A percentile compares a stretch with the other conserved stretches of the same genome.
phyloP scores from a whole-genome alignment of 108 stramenopile species.

The Skeletonema potamos region DNA sequence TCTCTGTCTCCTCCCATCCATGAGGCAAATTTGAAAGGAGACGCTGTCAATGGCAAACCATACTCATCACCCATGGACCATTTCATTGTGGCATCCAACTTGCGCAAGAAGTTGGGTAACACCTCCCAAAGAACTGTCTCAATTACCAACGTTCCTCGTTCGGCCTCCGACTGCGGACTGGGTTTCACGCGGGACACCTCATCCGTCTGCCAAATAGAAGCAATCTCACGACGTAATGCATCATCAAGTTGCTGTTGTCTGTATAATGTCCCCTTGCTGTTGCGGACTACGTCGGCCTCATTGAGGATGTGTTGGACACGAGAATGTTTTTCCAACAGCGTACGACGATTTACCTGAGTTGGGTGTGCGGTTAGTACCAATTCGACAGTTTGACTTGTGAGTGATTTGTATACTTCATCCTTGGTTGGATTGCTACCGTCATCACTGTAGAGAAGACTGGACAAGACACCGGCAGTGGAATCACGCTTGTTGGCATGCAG shows the following conservation, averaged over 20 bases:
- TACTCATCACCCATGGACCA: conserved; percentile 53
- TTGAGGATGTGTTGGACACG: conserved; percentile 71
- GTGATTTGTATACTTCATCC: conserved; percentile 73
- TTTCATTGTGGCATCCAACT: conserved; percentile 83
- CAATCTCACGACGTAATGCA: conserved; percentile 71
- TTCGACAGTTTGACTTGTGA: conserved; percentile 86
- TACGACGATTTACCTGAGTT: conserved; percentile 96
- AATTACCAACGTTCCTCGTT: conserved; percentile 89
- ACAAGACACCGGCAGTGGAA: conserved; percentile 69
- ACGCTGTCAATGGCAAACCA: conserved; percentile 76
- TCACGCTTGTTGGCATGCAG: conserved; percentile 36
- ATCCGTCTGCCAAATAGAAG: conserved; percentile 84
- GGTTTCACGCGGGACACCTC: conserved; percentile 92
- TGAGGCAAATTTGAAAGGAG: conserved; percentile 88
- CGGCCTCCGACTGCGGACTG: conserved; percentile 91
- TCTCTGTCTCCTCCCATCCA: conserved; percentile 99
- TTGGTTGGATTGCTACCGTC: conserved; percentile 23
- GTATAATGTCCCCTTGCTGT: conserved; percentile 39
- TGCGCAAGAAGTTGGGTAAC: conserved; percentile 84
- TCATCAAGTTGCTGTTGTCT: conserved; percentile 57
- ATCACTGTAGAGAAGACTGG: conserved; percentile 49
- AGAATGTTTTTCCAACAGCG: conserved; percentile 81
- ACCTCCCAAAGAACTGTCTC: conserved; percentile 97
- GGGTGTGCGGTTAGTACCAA: conserved; percentile 97
- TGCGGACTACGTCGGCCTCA: conserved; percentile 63